Evolutionary conservation across 139 green algal genomes (phyloP).

Genomic region (Trebouxia sp.): DNA sequence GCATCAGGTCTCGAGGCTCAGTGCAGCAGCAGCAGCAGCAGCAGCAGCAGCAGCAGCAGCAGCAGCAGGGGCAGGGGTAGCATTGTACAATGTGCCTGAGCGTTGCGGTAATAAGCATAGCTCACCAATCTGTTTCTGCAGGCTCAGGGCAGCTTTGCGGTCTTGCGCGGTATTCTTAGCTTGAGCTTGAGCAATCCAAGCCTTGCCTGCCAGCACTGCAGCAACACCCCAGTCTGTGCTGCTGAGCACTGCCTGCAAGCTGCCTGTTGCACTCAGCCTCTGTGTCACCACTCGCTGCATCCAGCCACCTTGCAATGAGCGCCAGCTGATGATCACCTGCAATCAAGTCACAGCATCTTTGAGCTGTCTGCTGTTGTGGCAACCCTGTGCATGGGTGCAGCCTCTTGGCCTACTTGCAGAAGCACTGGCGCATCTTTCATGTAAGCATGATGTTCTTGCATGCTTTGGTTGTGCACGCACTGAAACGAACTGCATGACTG

Average conservation of each 20-base stretch:
- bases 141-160: background rate
- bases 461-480: no score
- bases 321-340: slow-evolving; percentile 39
- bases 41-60: background rate
- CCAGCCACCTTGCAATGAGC: slow-evolving; percentile 5
- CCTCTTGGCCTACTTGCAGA: no score
- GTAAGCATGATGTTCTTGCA: no score
- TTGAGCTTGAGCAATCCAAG: slow-evolving; percentile 37
- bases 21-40: background rate
- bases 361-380: no score
- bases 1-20: background rate
- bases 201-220: slow-evolving; percentile 54
- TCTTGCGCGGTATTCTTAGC: background rate
- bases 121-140: slow-evolving; percentile 22
- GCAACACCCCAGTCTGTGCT: slow-evolving; percentile 36
- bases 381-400: no score
- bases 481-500: background rate
- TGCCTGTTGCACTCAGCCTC: slow-evolving; percentile 34
- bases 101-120: no score
- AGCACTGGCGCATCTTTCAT: no score
- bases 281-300: slow-evolving; percentile 51
- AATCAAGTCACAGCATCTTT: no score
- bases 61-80: no score
- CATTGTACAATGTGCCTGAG: no score
- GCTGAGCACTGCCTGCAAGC: slow-evolving; percentile 33